These are phyloP conservation scores for Prototheca wickerhamii DNA, from an alignment of 163 green algal genomes.

Conservation along the genomic window DNA sequence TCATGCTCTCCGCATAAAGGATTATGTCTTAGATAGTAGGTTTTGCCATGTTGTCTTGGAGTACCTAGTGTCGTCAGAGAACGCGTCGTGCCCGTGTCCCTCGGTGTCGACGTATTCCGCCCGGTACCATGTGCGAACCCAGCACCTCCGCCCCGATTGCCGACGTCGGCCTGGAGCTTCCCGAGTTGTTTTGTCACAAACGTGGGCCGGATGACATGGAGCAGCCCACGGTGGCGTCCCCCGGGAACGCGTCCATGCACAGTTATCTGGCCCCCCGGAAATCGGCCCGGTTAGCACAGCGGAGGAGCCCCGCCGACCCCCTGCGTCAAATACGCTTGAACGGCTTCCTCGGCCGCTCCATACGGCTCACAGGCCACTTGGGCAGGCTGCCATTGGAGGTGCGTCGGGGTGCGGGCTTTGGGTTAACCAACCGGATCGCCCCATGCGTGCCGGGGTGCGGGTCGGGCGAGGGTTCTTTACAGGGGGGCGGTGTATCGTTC, in stretches of 20 bases:
- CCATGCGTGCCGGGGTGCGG: no score
- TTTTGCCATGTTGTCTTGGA: no score
- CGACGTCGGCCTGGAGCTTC: not conserved
- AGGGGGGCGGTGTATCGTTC: no score
- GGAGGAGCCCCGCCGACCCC: not conserved
- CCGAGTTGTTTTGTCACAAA: not conserved
- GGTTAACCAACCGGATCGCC: slow-evolving; percentile 2
- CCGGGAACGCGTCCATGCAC: not conserved
- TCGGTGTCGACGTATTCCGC: no score
- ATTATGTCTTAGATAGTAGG: no score
- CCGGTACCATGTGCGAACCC: slow-evolving; percentile 3
- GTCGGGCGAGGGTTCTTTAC: no score
- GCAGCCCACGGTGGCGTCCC: not conserved
- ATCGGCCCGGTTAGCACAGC: not conserved
- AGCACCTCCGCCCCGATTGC: not conserved
- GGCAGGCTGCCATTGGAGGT: slow-evolving; percentile 1
- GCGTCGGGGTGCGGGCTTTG: not conserved
- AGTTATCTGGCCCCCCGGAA: not conserved
- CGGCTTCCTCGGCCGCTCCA: not conserved
- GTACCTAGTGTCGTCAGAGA: no score
- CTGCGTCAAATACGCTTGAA: not conserved
- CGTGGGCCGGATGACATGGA: not conserved
- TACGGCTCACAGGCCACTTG: not conserved
- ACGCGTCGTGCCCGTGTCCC: no score
- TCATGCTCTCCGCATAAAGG: no score